These are phyloP conservation scores for Hortiboletus flavorubellus DNA, from an alignment of 768 basidiomycete species.

Conservation along the genomic window DNA sequence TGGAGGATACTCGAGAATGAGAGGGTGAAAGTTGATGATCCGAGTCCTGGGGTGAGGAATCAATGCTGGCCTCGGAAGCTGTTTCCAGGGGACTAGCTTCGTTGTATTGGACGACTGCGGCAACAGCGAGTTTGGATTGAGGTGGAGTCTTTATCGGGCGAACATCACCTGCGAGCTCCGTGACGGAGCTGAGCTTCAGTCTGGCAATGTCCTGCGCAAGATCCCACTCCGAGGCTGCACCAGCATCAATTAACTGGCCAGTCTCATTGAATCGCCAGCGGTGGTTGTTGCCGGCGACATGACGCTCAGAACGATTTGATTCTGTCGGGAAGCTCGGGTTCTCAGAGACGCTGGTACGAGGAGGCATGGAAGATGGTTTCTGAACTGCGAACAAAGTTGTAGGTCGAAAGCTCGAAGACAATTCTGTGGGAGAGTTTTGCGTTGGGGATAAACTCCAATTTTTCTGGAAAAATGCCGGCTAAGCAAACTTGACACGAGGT, in stretches of 20 bases:
- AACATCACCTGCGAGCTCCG: conserved; percentile 49
- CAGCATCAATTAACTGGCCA: conserved; percentile 59
- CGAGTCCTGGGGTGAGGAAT: conserved; percentile 67
- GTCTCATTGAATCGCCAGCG: conserved; percentile 66
- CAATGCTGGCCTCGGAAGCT: conserved; percentile 65
- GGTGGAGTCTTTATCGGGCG: conserved; percentile 63
- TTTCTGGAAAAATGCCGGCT: conserved; percentile 29
- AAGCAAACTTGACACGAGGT: conserved; percentile 24
- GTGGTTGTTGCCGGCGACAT: conserved; percentile 34
- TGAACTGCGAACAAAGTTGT: conserved; percentile 34
- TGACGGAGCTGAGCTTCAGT: conserved; percentile 60
- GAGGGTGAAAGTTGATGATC: conserved; percentile 65
- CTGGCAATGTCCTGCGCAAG: conserved; percentile 71
- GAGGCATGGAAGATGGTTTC: conserved; percentile 46
- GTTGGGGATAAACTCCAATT: conserved; percentile 46
- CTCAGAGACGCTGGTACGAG: conserved; percentile 37
- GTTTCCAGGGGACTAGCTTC: conserved; percentile 74
- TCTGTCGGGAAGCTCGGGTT: conserved; percentile 18
- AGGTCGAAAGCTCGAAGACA: conserved; percentile 31
- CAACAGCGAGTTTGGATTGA: conserved; percentile 55
- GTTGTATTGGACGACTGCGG: conserved; percentile 51
- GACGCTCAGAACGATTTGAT: conserved; percentile 36
- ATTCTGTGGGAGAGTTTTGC: conserved; percentile 38
- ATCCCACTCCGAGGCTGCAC: conserved; percentile 60
- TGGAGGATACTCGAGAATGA: conserved; percentile 82